phyloP scores from a whole-genome alignment of 805 yeast genomes.

The Myxozyma nipponensis region DNA sequence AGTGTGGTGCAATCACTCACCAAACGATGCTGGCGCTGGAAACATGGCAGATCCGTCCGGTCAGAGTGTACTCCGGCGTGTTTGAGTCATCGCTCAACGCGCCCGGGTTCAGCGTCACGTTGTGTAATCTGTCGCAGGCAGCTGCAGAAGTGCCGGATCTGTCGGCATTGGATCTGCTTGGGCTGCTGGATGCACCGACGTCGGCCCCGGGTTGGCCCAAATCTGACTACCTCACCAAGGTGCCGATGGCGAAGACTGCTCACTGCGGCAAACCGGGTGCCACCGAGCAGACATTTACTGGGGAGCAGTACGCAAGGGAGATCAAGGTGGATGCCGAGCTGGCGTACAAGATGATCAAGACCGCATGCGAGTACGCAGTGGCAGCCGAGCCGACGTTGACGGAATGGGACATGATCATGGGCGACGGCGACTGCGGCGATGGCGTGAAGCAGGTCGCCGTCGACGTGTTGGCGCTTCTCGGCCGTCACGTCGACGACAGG shows the following conservation, averaged over 20 bases:
- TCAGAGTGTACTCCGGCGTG: slow-evolving; percentile 66
- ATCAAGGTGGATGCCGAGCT: slow-evolving; percentile 7
- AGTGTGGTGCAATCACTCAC: slow-evolving; percentile 50
- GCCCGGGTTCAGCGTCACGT: slow-evolving; percentile 87
- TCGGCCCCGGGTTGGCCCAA: slow-evolving; percentile 25
- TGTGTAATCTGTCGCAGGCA: slow-evolving; percentile 58
- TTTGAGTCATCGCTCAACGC: slow-evolving; percentile 87
- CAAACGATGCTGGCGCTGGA: slow-evolving; percentile 49
- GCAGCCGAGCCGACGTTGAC: slow-evolving; percentile 78
- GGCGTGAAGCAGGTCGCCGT: slow-evolving; percentile 70
- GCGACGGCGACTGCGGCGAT: slow-evolving; percentile 97
- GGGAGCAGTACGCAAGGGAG: not conserved
- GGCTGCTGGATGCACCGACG: slow-evolving; percentile 23
- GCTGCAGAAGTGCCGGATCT: slow-evolving; percentile 7
- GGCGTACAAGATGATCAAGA: slow-evolving; percentile 36
- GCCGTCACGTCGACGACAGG: slow-evolving; percentile 52
- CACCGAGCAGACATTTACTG: not conserved
- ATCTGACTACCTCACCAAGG: slow-evolving; percentile 3
- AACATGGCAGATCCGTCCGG: slow-evolving; percentile 55
- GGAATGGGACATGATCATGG: slow-evolving; percentile 78
- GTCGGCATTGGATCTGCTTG: slow-evolving; percentile 3
- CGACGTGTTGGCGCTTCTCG: not conserved
- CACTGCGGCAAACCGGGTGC: not conserved
- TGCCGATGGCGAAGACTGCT: not conserved
- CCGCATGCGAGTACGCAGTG: slow-evolving; percentile 52